Evolutionary conservation across 1,284 basidiomycete genomes (phyloP).

Genomic region (Microbotryomycetes sp.): DNA sequence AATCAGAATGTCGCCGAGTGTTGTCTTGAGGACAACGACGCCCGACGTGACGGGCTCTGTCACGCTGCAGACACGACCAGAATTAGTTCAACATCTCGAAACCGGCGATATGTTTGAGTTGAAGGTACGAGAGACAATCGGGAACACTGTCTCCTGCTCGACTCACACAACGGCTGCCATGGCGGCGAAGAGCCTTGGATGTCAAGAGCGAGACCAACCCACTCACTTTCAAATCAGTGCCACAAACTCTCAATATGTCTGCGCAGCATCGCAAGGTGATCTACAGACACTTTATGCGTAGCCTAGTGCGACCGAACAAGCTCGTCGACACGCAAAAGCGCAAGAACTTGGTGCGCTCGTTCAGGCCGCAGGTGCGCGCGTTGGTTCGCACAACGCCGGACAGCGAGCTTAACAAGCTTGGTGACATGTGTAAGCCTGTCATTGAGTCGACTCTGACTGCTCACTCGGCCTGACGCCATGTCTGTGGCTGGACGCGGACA

Average conservation of each 20-base stretch:
- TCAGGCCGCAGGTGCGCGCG: neutral
- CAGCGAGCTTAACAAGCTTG: neutral
- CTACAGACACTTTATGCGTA: neutral
- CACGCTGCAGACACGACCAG: conserved; percentile 3
- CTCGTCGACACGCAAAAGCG: neutral
- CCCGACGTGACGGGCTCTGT: conserved; percentile 33
- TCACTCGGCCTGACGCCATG: no score
- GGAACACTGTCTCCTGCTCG: no score
- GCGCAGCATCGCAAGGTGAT: neutral
- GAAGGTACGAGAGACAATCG: no score
- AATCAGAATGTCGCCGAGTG: conserved; percentile 75
- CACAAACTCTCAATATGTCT: neutral
- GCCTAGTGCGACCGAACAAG: neutral
- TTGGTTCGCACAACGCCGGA: neutral
- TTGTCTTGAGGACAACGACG: conserved; percentile 73
- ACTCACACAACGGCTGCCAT: neutral
- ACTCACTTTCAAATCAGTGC: neutral
- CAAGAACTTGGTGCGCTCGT: neutral
- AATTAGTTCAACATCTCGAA: no score
- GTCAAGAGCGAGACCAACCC: neutral
- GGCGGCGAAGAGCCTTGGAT: neutral
- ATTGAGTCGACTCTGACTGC: neutral
- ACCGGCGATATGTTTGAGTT: neutral
- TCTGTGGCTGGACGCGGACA: neutral
- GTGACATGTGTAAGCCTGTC: neutral